Base-by-base conservation (phyloP, 2,329 filamentous ascomycete genomes). In the Aspergillus tubingensis region DNA sequence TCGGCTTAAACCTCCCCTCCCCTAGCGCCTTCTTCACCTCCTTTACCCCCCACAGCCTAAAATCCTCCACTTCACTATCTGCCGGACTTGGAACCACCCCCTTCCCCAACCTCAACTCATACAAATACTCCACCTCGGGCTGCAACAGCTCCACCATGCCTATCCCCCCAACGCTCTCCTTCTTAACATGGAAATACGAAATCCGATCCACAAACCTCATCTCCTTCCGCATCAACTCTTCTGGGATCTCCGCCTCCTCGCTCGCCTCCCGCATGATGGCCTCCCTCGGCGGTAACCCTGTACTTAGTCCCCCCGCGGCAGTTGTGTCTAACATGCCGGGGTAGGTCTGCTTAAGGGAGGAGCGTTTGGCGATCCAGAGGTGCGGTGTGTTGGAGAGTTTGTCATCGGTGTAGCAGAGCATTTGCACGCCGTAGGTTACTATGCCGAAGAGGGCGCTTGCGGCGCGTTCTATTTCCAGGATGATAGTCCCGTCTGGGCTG, bases 371-470 rank as follows among this genome's bases (percentile, higher is more conserved):
- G 5, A 76, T 67, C 74, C 74, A 76, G 5, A 74, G 39, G 10
- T 39, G 65, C 3, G 66, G 38, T 1, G 32, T 36, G 32, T 13
- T 15, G 1, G 47, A 60, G 13, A 61, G 21, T 19, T 25, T 55
- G 17, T 59, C 57, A 3, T 49, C 30, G 2, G 74, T 72, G 58
- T 74, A 81, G 1, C 72, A 77, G 0, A 71, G 74, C 60, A 80
- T 57, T 58, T 82, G 80, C 10, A 80, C 75, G 5, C 79, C 78
- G 54, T 76, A 78, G 2, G 74, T 79, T 3, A 81, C 72, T 6
- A 81, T 74, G 2, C 80, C 66, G 15, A 81, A 76, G 10, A 80
- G 65, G 23, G 78, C 74, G 51, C 72, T 76, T 11, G 77, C 80
- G 19, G 70, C 70, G 17, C 79, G 67, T 62, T 82, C 79, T 5